Evolutionary conservation across 495 filamentous ascomycete genomes (phyloP).

Genomic region (Extremus antarcticus): DNA sequence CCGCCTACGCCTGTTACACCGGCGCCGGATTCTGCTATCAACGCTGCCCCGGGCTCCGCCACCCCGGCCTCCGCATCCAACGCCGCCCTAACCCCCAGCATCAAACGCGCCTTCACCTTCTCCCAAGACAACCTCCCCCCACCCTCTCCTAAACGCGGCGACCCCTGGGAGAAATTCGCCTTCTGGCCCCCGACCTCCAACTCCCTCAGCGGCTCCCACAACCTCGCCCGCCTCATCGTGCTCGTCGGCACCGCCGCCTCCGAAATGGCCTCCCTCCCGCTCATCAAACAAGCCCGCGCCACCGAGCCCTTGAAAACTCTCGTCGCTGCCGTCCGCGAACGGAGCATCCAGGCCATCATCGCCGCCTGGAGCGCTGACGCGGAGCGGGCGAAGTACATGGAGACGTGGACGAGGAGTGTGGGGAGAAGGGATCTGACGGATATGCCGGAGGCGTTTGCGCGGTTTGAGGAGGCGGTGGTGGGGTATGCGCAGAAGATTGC

Average conservation of each 20-base stretch:
- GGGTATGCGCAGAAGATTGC: constrained; percentile 83
- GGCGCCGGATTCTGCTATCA: constrained; percentile 41
- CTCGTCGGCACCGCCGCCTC: constrained; percentile 74
- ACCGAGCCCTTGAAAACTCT: constrained; percentile 59
- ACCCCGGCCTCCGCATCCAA: constrained; percentile 42
- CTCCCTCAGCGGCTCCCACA: constrained; percentile 75
- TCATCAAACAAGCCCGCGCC: constrained; percentile 46
- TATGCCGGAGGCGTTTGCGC: constrained; percentile 73
- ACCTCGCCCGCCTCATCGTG: constrained; percentile 67
- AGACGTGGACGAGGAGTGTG: constrained; percentile 76
- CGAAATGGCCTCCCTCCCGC: constrained; percentile 66
- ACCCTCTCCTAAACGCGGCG: constrained; percentile 62
- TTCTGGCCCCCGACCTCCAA: constrained; percentile 95
- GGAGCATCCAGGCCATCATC: constrained; percentile 68
- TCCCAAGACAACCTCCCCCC: constrained; percentile 66
- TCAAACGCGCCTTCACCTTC: constrained; percentile 65
- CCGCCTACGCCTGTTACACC: constrained; percentile 62
- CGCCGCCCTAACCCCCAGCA: constrained; percentile 29
- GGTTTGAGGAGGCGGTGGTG: constrained; percentile 68
- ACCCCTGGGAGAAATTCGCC: constrained; percentile 85
- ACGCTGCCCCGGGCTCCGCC: too few species aligned
- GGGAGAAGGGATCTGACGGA: constrained; percentile 76
- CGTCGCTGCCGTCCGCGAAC: constrained; percentile 68
- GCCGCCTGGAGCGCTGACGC: constrained; percentile 81
- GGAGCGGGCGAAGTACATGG: constrained; percentile 75